phyloP scores from a whole-genome alignment of 2,329 filamentous ascomycete genomes.

The Colletotrichum paranaense region DNA sequence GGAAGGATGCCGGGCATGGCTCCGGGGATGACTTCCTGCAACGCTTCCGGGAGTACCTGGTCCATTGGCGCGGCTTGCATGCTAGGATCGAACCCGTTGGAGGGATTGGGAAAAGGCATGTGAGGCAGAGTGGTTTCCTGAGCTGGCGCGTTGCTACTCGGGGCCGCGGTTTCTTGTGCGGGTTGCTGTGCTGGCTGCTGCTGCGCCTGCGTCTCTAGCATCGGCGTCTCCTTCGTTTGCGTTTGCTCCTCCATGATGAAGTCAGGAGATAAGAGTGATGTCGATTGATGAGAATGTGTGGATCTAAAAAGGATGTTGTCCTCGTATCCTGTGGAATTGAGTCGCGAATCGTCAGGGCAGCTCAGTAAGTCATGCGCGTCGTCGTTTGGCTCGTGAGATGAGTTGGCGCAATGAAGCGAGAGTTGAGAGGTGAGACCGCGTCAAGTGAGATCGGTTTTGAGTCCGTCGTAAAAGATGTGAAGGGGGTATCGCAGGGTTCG shows the following conservation, averaged over 20 bases:
- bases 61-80: conserved; percentile 33
- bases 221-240: conserved; percentile 22
- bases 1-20: conserved; percentile 36
- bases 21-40: conserved; percentile 36
- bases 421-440: conserved; percentile 16
- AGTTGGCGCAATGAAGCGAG: conserved; percentile 7
- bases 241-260: conserved; percentile 29
- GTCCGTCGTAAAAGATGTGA: neutral
- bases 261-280: neutral
- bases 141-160: conserved; percentile 6
- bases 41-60: conserved; percentile 35
- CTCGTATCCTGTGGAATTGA: neutral
- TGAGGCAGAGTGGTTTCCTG: conserved; percentile 16
- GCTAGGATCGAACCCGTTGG: conserved; percentile 26
- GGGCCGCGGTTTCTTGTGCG: neutral
- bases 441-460: neutral
- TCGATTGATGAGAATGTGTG: neutral
- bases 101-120: conserved; percentile 14
- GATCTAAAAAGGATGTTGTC: neutral
- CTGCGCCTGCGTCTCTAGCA: conserved; percentile 5
- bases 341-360: neutral
- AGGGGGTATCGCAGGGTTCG: neutral
- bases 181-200: neutral
- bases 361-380: conserved; percentile 16
- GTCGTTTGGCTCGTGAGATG: neutral